Evolutionary conservation across 2,329 filamentous ascomycete genomes (phyloP).

Genomic region (Penicillium sp.): DNA sequence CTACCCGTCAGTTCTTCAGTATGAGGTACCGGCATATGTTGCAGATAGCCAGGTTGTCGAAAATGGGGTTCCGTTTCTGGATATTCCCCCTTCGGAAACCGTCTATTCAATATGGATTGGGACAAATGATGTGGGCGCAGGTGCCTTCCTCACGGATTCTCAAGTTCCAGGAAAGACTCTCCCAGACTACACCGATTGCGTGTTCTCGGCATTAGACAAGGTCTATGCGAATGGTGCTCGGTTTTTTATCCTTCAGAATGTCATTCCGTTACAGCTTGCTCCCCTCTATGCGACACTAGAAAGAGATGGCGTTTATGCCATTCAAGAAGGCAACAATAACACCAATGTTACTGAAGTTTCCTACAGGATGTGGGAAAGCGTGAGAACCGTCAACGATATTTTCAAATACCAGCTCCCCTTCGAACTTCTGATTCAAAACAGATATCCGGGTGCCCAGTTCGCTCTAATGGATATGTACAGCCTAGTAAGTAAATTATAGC

Average conservation of each 20-base stretch:
- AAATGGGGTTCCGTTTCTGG: conserved; percentile 28
- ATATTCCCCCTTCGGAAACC: conserved; percentile 53
- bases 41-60: conserved; percentile 23
- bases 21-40: conserved; percentile 50
- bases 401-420: conserved; percentile 51
- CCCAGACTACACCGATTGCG: conserved; percentile 62
- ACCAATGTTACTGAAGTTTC: conserved; percentile 50
- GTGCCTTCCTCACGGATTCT: conserved; percentile 62
- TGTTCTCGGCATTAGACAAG: conserved; percentile 59
- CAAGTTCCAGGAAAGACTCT: conserved; percentile 59
- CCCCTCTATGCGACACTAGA: conserved; percentile 60
- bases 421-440: conserved; percentile 38
- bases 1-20: conserved; percentile 62
- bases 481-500: conserved; percentile 40
- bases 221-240: conserved; percentile 65
- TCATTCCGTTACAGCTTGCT: conserved; percentile 62
- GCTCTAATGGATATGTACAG: conserved; percentile 65
- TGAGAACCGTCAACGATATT: conserved; percentile 49
- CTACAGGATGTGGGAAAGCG: conserved; percentile 51
- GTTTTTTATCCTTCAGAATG: conserved; percentile 69
- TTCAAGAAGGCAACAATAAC: conserved; percentile 45
- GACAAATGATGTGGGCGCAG: conserved; percentile 70
- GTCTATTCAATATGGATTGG: conserved; percentile 78
- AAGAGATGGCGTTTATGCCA: conserved; percentile 41
- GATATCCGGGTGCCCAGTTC: conserved; percentile 55